phyloP scores from a whole-genome alignment of 352 stramenopile genomes.

The Pythium brassicae region DNA sequence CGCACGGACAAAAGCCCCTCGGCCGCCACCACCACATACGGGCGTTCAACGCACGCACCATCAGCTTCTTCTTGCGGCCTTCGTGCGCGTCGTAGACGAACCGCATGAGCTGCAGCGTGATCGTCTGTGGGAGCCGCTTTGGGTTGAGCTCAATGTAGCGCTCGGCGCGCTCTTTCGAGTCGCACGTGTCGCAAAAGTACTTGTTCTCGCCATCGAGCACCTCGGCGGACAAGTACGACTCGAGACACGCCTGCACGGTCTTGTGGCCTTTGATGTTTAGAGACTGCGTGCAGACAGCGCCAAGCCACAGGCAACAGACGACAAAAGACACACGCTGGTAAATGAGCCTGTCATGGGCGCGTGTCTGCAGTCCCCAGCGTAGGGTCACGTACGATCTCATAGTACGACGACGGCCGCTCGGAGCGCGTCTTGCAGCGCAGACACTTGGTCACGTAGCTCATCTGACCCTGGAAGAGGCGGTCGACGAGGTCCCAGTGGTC shows the following conservation, averaged over 20 bases:
- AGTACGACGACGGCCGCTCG: conserved; percentile 60
- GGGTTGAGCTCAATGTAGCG: conserved; percentile 67
- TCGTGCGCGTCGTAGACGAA: conserved; percentile 83
- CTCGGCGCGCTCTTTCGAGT: conserved; percentile 70
- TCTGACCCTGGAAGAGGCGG: conserved; percentile 73
- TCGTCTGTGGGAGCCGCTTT: conserved; percentile 46
- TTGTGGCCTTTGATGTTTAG: conserved; percentile 84
- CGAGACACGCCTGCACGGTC: conserved; percentile 61
- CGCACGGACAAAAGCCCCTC: too few relatives aligned
- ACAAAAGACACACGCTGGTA: too few relatives aligned
- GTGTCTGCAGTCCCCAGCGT: too few relatives aligned
- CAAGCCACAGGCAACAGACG: too few relatives aligned
- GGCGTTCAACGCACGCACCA: conserved; percentile 24
- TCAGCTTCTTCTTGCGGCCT: conserved; percentile 82
- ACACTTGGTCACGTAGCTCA: conserved; percentile 85
- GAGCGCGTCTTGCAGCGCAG: conserved; percentile 66
- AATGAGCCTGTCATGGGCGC: too few relatives aligned
- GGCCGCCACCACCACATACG: too few relatives aligned
- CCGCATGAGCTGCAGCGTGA: conserved; percentile 81
- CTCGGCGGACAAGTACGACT: conserved; percentile 69
- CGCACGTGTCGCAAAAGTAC: conserved; percentile 80
- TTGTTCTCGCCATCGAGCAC: conserved; percentile 83
- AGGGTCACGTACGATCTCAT: conserved; percentile 73
- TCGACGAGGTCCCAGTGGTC: conserved; percentile 67
- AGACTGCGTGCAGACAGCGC: conserved; percentile 26